Conservation (phyloP, 2,329 filamentous ascomycete species). For the Colletotrichum sp. region DNA sequence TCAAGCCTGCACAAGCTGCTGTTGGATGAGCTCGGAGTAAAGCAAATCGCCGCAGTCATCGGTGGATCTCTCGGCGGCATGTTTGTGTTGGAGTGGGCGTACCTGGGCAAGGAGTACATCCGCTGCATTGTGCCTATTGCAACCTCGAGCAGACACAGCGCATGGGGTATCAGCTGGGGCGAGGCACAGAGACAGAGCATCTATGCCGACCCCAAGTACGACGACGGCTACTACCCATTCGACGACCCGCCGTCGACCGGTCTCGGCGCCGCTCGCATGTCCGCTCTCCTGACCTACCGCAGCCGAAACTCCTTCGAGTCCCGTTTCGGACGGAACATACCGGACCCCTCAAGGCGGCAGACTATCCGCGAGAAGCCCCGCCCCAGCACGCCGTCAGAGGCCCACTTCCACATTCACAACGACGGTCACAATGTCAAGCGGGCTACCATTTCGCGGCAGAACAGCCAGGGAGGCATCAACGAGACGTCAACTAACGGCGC, state of each 20-base stretch:
- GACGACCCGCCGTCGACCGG: constrained; percentile 86
- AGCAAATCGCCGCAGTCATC: constrained; percentile 78
- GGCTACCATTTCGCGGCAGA: constrained; percentile 52
- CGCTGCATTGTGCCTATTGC: constrained; percentile 82
- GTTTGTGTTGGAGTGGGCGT: constrained; percentile 92
- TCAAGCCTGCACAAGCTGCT: constrained; percentile 77
- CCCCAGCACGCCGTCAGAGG: constrained; percentile 67
- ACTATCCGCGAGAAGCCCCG: constrained; percentile 76
- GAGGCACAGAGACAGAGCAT: constrained; percentile 92
- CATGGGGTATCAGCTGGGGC: constrained; percentile 91
- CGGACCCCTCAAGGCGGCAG: constrained; percentile 82
- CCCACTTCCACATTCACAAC: constrained; percentile 83
- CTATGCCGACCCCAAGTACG: constrained; percentile 97
- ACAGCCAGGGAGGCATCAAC: constrained; percentile 32
- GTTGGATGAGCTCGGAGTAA: constrained; percentile 80
- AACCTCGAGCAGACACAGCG: constrained; percentile 83
- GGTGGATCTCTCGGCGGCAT: constrained; percentile 89
- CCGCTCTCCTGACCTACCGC: constrained; percentile 91
- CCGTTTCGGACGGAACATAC: constrained; percentile 90
- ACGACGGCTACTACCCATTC: constrained; percentile 93
- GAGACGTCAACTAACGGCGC: constrained; percentile 21
- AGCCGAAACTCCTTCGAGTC: constrained; percentile 97
- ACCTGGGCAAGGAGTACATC: constrained; percentile 87
- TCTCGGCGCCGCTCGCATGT: constrained; percentile 94
- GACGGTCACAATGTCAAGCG: constrained; percentile 75